Evolutionary conservation across 1,284 basidiomycete genomes (phyloP).

Genomic region (Schizophyllum amplum): DNA sequence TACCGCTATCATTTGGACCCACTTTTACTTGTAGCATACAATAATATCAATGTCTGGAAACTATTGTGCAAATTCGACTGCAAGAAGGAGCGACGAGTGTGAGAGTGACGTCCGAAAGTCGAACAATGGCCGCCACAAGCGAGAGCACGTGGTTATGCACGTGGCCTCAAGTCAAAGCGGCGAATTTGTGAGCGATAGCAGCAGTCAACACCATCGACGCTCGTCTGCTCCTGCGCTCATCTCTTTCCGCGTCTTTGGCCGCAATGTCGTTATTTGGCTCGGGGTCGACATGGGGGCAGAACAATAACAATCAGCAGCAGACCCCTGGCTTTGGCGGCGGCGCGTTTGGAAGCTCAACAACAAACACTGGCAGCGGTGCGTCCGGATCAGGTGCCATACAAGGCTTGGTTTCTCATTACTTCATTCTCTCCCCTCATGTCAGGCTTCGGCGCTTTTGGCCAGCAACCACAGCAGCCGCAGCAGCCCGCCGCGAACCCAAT

Average conservation of each 20-base stretch:
- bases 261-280: constrained; percentile 21
- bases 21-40: not conserved
- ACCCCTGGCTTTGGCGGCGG: constrained; percentile 34
- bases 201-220: not conserved
- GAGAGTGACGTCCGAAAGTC: too few relatives aligned
- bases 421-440: not conserved
- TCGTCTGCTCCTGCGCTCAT: constrained; percentile 9
- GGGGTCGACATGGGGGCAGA: constrained; percentile 54
- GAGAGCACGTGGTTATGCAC: constrained; percentile 11
- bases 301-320: constrained; percentile 32
- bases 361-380: not conserved
- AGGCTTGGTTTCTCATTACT: constrained; percentile 2
- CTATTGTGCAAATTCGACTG: not conserved
- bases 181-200: not conserved
- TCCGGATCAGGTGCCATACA: not conserved
- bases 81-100: too few relatives aligned
- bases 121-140: too few relatives aligned
- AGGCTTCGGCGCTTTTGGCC: constrained; percentile 29
- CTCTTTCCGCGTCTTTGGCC: constrained; percentile 44
- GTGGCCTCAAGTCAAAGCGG: not conserved
- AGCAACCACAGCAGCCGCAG: constrained; percentile 32
- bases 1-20: not conserved
- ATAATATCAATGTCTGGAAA: not conserved
- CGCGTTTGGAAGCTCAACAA: constrained; percentile 18
- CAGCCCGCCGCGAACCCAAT: constrained; percentile 69